phyloP scores from a whole-genome alignment of 2,329 filamentous ascomycete genomes.

The Chaetomium sp. region DNA sequence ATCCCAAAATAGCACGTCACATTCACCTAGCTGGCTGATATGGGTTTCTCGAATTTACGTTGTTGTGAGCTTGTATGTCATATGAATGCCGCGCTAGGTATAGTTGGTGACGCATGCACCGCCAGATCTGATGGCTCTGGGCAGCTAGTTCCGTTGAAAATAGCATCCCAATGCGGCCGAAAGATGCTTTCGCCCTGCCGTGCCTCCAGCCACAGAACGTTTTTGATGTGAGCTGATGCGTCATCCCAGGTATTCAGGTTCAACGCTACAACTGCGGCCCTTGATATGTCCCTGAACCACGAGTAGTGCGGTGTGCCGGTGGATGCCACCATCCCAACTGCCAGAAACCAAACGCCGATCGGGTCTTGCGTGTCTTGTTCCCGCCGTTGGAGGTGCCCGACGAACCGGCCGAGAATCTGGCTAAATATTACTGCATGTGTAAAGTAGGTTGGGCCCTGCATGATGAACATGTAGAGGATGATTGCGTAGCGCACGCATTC shows the following conservation, averaged over 20 bases:
- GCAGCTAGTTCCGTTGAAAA: background rate
- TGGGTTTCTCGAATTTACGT: background rate
- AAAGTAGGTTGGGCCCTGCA: conserved; percentile 60
- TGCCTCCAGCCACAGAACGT: conserved; percentile 39
- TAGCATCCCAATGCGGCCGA: conserved; percentile 36
- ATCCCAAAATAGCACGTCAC: background rate
- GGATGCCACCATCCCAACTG: conserved; percentile 46
- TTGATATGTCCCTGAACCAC: conserved; percentile 39
- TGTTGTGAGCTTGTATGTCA: background rate
- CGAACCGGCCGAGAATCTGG: conserved; percentile 41
- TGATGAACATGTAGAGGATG: conserved; percentile 54
- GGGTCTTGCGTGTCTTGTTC: conserved; percentile 29
- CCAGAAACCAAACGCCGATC: conserved; percentile 47
- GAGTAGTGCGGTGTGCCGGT: conserved; percentile 35
- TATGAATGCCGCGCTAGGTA: conserved; percentile 18
- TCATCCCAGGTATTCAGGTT: conserved; percentile 34
- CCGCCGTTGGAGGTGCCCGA: conserved; percentile 37
- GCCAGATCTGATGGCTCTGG: background rate
- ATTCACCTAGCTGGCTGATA: background rate
- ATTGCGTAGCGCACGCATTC: conserved; percentile 52
- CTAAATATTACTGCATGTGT: conserved; percentile 49
- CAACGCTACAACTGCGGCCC: background rate
- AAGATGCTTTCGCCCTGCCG: conserved; percentile 33
- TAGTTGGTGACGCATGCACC: background rate
- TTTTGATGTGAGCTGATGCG: conserved; percentile 30